Base-by-base conservation (phyloP, 257 asterid species). In the Solanum lignicaule region DNA sequence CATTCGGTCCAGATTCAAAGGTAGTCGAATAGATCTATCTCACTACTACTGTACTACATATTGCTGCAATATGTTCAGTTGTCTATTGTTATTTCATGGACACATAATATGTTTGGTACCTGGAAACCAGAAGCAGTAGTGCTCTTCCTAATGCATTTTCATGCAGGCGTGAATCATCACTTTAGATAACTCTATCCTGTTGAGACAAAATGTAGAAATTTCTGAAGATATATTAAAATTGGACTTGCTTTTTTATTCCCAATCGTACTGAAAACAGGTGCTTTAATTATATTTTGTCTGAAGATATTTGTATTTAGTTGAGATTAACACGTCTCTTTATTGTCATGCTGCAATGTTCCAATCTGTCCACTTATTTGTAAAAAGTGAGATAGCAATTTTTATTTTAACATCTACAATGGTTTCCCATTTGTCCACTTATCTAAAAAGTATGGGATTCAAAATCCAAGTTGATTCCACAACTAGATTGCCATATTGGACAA, bases 1-100 rank as follows among this genome's bases (percentile, higher is more conserved):
- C 95, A 86, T 97, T 97, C 88, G 83, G 93, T 94, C 90, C 98
- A 41, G 95, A 97, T 87, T 85, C 93, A 20, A 94, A 94, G 96
- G 99, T 95, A 92, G 48, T 48, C 33, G 21, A 48, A 82, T 82
- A 16, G 65, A 82, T 82, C 71, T 48, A 48, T 82, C 86, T 48
- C 71, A 48, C 7, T 82, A n/a, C 86, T 55, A 18, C 65, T 6
- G 65, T 55, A 55, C n/a, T 82, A 38, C 71, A 82, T 31, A 82
- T 82, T 31, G 21, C 86, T 48, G 71, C 71, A 82, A 29, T 48
- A 82, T 82, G 21, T 48, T 48, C 43, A 82, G 21, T 48, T 29
- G 31, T 48, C 43, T 48, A 31, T 81, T 81, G 15, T 81, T 27
- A 12, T 31, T 48, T 82, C 27, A 16, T 82, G 86, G 11, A 82